phyloP scores from a whole-genome alignment of 2,329 filamentous ascomycete species.

The Epichloe sibirici region DNA sequence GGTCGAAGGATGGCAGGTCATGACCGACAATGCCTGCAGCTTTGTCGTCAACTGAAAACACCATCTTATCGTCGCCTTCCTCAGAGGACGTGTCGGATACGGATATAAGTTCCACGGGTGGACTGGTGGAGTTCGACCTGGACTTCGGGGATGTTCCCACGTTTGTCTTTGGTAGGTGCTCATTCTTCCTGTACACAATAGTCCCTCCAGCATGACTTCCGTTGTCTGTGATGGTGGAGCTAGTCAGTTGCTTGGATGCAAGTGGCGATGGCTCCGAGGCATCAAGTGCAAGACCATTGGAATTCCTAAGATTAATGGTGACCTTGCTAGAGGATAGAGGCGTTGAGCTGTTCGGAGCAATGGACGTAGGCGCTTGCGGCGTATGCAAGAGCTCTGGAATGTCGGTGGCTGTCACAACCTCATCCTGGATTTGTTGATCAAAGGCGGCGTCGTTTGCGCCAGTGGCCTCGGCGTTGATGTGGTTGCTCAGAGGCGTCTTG shows the following conservation, averaged over 20 bases:
- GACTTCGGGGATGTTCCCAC: conserved; percentile 10
- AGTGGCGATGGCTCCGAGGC: neutral
- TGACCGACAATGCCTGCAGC: conserved; percentile 14
- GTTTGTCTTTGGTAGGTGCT: neutral
- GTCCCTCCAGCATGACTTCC: neutral
- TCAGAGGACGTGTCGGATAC: conserved; percentile 20
- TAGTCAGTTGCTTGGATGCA: neutral
- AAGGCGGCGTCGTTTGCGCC: conserved; percentile 19
- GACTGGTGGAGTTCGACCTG: conserved; percentile 27
- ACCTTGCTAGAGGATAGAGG: conserved; percentile 42
- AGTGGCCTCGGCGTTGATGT: conserved; percentile 16
- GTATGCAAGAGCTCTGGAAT: conserved; percentile 16
- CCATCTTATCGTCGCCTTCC: conserved; percentile 15
- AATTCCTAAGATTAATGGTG: conserved; percentile 46
- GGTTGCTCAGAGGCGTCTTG: neutral
- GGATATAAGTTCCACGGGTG: conserved; percentile 31
- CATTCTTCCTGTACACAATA: neutral
- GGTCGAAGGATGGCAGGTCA: conserved; percentile 23
- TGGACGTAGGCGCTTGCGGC: conserved; percentile 20
- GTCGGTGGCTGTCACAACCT: neutral
- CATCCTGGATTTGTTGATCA: conserved; percentile 17
- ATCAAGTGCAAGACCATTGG: conserved; percentile 7
- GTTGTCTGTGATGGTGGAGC: neutral
- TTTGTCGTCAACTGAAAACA: conserved; percentile 20
- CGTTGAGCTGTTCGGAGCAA: conserved; percentile 18